phyloP scores from a whole-genome alignment of 2,329 filamentous ascomycete species.

The Dactylellina leptospora region DNA sequence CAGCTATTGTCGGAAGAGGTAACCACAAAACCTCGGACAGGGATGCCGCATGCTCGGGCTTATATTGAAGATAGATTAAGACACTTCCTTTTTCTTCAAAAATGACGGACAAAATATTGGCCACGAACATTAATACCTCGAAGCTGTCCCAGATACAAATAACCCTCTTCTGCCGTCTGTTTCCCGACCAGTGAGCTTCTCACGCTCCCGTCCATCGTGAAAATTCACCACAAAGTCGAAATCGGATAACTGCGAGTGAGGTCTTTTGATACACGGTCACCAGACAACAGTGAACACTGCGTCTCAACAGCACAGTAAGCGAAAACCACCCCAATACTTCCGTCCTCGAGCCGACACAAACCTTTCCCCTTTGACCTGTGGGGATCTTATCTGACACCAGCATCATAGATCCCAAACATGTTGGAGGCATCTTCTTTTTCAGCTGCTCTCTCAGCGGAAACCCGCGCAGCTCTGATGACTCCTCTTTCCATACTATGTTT shows the following conservation, averaged over 20 bases:
- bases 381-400: too few relatives aligned
- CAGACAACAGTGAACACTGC: too few relatives aligned
- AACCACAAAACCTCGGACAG: conserved; percentile 19
- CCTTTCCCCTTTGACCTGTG: too few relatives aligned
- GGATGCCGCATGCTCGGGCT: conserved; percentile 27
- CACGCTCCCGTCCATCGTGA: background rate
- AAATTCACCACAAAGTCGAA: background rate
- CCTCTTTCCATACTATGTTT: conserved; percentile 31
- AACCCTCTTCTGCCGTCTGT: conserved; percentile 9
- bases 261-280: too few relatives aligned
- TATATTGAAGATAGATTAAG: conserved; percentile 17
- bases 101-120: conserved; percentile 6
- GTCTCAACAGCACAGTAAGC: too few relatives aligned
- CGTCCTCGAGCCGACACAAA: too few relatives aligned
- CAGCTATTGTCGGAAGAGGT: conserved; percentile 1
- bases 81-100: background rate
- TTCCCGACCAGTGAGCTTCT: background rate
- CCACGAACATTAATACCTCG: conserved; percentile 21
- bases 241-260: too few relatives aligned
- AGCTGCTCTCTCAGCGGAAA: conserved; percentile 8
- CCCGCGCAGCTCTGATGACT: conserved; percentile 6
- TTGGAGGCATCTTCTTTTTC: background rate
- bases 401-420: background rate
- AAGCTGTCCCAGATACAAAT: conserved; percentile 12
- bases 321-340: too few relatives aligned